These are phyloP conservation scores for Chaetomium tenue DNA, from an alignment of 495 filamentous ascomycete species.

Conservation along the genomic window DNA sequence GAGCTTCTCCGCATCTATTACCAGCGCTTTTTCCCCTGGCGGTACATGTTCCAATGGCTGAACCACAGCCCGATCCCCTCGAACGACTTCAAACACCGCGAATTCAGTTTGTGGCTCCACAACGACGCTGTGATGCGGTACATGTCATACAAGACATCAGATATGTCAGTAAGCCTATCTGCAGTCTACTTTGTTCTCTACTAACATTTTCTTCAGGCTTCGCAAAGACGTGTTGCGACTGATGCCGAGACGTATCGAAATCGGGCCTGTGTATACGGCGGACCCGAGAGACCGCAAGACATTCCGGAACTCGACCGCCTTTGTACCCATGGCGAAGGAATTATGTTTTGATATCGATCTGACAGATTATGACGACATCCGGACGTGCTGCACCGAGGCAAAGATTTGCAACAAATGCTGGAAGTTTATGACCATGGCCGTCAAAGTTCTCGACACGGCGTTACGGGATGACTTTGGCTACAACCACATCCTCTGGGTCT, in stretches of 20 bases:
- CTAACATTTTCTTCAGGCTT: conserved; percentile 51
- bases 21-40: conserved; percentile 92
- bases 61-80: conserved; percentile 87
- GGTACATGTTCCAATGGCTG: conserved; percentile 95
- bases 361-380: conserved; percentile 96
- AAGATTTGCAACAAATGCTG: conserved; percentile 94
- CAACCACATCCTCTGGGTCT: conserved; percentile 95
- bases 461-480: conserved; percentile 94
- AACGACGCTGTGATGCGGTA: conserved; percentile 91
- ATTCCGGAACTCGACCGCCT: conserved; percentile 67
- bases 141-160: conserved; percentile 80
- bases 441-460: conserved; percentile 85
- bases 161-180: conserved; percentile 59
- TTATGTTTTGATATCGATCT: conserved; percentile 98
- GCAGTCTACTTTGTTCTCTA: too few species aligned
- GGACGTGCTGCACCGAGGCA: conserved; percentile 90
- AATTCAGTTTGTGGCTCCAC: conserved; percentile 90
- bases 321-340: conserved; percentile 81
- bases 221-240: conserved; percentile 85
- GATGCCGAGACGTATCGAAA: conserved; percentile 93
- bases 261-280: conserved; percentile 89
- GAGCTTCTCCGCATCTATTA: conserved; percentile 90
- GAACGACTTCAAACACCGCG: conserved; percentile 85
- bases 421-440: conserved; percentile 95
- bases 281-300: conserved; percentile 94